Conservation (phyloP, 768 basidiomycete species). For the Psilocybe cyanescens region DNA sequence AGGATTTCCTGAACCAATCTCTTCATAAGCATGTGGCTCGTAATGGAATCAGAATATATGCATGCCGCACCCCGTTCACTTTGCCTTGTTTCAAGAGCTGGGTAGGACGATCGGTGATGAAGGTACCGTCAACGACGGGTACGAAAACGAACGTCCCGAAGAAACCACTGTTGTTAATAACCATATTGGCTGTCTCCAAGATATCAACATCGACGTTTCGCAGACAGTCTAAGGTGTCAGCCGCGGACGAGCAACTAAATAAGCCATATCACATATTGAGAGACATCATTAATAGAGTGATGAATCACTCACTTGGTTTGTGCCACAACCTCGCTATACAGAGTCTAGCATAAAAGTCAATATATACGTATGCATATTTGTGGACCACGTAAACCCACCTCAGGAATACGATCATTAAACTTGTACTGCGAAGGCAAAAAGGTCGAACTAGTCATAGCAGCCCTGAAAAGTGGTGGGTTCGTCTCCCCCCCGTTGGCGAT, state of each 20-base stretch:
- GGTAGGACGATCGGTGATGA: slow-evolving; percentile 47
- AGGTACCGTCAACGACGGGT: slow-evolving; percentile 52
- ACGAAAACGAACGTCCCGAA: slow-evolving; percentile 42
- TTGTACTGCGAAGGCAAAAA: slow-evolving; percentile 50
- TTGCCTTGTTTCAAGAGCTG: slow-evolving; percentile 37
- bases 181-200: slow-evolving; percentile 36
- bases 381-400: slow-evolving; percentile 26
- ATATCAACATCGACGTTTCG: slow-evolving; percentile 31
- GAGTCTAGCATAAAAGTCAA: neutral
- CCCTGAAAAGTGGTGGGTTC: slow-evolving; percentile 44
- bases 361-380: too few relatives aligned
- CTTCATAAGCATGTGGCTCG: neutral
- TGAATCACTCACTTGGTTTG: slow-evolving; percentile 34
- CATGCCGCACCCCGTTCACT: slow-evolving; percentile 45
- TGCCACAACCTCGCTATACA: slow-evolving; percentile 33
- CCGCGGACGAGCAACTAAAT: slow-evolving; percentile 35
- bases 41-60: neutral
- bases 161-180: slow-evolving; percentile 35
- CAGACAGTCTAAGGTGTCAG: slow-evolving; percentile 43
- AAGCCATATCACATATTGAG: neutral
- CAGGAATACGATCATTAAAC: slow-evolving; percentile 44
- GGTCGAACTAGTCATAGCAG: slow-evolving; percentile 47
- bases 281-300: neutral
- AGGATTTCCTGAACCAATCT: slow-evolving; percentile 29
- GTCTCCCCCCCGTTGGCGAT: slow-evolving; percentile 51